Percentiles rank a stretch among this genome's conserved stretches.
Conservation (phyloP, 805 yeast species). For the Metschnikowia lochheadii region DNA sequence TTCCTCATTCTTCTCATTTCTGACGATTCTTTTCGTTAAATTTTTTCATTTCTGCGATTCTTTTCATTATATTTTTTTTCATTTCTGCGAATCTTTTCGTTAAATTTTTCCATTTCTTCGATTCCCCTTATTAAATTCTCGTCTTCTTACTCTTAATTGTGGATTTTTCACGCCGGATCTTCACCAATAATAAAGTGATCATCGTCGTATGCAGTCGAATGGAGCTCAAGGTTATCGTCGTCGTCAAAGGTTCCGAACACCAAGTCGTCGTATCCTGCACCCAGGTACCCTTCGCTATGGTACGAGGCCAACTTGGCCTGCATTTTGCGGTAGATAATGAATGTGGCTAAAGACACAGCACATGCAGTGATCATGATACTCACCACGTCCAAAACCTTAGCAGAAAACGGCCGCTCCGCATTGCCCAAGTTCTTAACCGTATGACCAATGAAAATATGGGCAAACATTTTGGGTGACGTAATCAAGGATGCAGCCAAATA, state of each 20-base stretch:
- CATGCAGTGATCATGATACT: constrained; percentile 55
- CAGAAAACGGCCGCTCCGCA: constrained; percentile 41
- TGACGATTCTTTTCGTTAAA: too few species aligned
- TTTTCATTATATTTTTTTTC: too few species aligned
- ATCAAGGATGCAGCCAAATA: constrained; percentile 68
- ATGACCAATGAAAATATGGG: constrained; percentile 74
- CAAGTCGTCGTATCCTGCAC: constrained; percentile 26
- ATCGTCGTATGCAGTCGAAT: constrained; percentile 35
- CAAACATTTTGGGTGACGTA: constrained; percentile 78
- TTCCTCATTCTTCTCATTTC: too few species aligned
- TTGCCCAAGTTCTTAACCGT: constrained; percentile 68
- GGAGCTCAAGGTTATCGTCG: constrained; percentile 34
- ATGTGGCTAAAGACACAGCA: constrained; percentile 58
- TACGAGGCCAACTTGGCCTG: constrained; percentile 32
- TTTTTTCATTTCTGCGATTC: too few species aligned
- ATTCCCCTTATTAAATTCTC: too few species aligned
- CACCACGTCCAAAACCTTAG: constrained; percentile 57
- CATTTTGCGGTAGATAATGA: constrained; percentile 59
- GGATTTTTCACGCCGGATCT: too few species aligned
- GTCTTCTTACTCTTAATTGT: too few species aligned
- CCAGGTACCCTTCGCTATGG: constrained; percentile 14
- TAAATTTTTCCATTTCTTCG: too few species aligned
- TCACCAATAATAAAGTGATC: constrained; percentile 37
- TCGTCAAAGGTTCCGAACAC: constrained; percentile 41
- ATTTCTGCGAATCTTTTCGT: too few species aligned